Percentiles rank a stretch among this genome's conserved stretches.
Evolutionary conservation across 2,329 filamentous ascomycete species (phyloP).

Genomic region (Grosmannia penicillata): DNA sequence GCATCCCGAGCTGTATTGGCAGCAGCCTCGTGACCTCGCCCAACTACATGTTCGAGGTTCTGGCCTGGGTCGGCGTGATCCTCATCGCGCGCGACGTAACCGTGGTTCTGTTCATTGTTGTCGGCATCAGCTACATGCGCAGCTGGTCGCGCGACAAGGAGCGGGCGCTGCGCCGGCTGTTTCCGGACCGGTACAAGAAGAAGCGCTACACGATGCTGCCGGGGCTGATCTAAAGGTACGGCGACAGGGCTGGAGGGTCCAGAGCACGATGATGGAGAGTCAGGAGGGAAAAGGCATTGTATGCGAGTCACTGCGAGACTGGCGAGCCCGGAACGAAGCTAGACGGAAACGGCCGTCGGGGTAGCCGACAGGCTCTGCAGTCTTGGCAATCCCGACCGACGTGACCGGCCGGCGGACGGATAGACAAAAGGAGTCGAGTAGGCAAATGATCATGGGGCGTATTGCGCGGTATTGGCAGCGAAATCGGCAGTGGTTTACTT

Average conservation of each 20-base stretch:
- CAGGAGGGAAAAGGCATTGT: too few relatives aligned
- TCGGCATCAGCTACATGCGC: conserved; percentile 68
- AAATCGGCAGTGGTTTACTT: too few relatives aligned
- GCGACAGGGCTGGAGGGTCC: background rate
- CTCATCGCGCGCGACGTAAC: conserved; percentile 66
- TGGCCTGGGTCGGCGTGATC: conserved; percentile 75
- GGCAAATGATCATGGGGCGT: too few relatives aligned
- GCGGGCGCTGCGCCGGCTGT: conserved; percentile 74
- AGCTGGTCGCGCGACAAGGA: conserved; percentile 89
- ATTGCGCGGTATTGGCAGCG: too few relatives aligned
- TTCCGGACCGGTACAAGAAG: conserved; percentile 87
- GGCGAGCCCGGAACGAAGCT: too few relatives aligned
- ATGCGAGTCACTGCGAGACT: too few relatives aligned
- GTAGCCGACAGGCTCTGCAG: too few relatives aligned
- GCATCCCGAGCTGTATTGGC: conserved; percentile 74
- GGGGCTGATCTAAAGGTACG: conserved; percentile 45
- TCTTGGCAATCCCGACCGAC: too few relatives aligned
- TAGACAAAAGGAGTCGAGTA: too few relatives aligned
- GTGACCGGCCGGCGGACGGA: too few relatives aligned
- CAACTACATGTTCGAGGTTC: conserved; percentile 89
- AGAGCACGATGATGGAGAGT: background rate
- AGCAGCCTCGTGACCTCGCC: conserved; percentile 85
- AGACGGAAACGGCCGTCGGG: too few relatives aligned
- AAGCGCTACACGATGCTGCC: conserved; percentile 79
- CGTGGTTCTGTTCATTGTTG: conserved; percentile 59